Percentiles rank a stretch among this genome's conserved stretches.
These are phyloP conservation scores for Telfairia occidentalis DNA, from an alignment of 331 rosid genomes.

Conservation along the genomic window DNA sequence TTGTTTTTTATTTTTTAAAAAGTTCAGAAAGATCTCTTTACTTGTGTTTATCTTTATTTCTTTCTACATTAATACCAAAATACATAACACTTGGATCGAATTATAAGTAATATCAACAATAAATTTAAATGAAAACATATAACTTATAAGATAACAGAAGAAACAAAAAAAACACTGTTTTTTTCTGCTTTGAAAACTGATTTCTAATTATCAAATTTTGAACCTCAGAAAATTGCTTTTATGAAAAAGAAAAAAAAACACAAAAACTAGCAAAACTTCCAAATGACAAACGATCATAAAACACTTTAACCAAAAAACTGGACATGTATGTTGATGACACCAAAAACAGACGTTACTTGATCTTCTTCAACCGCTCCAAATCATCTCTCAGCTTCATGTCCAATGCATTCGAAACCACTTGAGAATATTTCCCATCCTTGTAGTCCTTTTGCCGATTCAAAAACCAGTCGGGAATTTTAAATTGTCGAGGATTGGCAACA, in stretches of 20 bases:
- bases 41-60: background rate
- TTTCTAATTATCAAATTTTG: background rate
- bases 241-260: slow-evolving; percentile 20
- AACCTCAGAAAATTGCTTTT: slow-evolving; percentile 21
- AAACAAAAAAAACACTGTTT: background rate
- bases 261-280: too few species aligned
- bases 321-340: background rate
- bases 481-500: slow-evolving; percentile 55
- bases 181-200: background rate
- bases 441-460: slow-evolving; percentile 67
- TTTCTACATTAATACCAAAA: background rate
- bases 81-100: background rate
- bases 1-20: background rate
- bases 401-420: slow-evolving; percentile 51
- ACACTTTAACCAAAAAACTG: background rate
- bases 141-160: too few species aligned
- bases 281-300: background rate
- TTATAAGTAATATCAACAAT: background rate
- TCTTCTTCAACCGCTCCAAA: slow-evolving; percentile 70
- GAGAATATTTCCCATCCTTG: slow-evolving; percentile 70
- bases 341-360: slow-evolving; percentile 30
- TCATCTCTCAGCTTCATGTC: slow-evolving; percentile 84
- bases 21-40: background rate
- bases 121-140: background rate
- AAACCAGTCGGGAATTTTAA: slow-evolving; percentile 72